phyloP scores from a whole-genome alignment of 2,329 filamentous ascomycete genomes.

The Penicillium brevicompactum region DNA sequence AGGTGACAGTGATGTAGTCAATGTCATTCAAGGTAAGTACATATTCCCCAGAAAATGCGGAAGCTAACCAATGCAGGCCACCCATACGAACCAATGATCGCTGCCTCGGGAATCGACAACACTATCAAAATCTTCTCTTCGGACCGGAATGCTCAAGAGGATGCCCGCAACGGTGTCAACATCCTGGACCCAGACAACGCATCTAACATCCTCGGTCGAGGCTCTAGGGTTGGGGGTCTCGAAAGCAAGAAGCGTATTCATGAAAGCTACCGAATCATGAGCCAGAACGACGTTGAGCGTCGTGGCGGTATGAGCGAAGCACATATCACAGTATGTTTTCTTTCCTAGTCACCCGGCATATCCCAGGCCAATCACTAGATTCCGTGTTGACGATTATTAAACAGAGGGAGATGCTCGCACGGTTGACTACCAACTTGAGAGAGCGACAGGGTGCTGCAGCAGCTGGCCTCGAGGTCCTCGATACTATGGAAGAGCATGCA shows the following conservation, averaged over 20 bases:
- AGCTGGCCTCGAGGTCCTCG: constrained; percentile 25
- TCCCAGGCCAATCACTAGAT: neutral
- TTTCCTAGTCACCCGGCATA: neutral
- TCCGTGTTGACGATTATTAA: constrained; percentile 11
- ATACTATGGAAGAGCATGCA: constrained; percentile 31
- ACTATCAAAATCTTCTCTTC: constrained; percentile 68
- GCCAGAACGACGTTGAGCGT: constrained; percentile 63
- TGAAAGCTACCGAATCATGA: constrained; percentile 62
- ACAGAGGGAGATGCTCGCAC: constrained; percentile 51
- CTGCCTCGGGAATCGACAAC: constrained; percentile 67
- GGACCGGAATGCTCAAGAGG: constrained; percentile 58
- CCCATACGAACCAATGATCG: constrained; percentile 67
- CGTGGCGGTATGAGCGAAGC: constrained; percentile 61
- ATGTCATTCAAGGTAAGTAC: constrained; percentile 62
- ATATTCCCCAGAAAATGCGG: neutral
- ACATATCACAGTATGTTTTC: constrained; percentile 55
- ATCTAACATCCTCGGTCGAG: constrained; percentile 36
- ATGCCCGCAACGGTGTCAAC: constrained; percentile 61
- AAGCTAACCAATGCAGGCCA: constrained; percentile 50
- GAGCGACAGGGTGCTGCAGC: constrained; percentile 36
- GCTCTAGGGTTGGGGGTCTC: constrained; percentile 47
- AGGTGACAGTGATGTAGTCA: constrained; percentile 70
- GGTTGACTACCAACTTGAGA: constrained; percentile 46
- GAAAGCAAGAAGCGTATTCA: constrained; percentile 61
- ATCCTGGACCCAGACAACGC: constrained; percentile 53